Evolutionary conservation across 192 early-diverging fungal species (phyloP), one percentile per base, ranked within the genome.

Genomic region (Globomyces pollinis-pini): DNA sequence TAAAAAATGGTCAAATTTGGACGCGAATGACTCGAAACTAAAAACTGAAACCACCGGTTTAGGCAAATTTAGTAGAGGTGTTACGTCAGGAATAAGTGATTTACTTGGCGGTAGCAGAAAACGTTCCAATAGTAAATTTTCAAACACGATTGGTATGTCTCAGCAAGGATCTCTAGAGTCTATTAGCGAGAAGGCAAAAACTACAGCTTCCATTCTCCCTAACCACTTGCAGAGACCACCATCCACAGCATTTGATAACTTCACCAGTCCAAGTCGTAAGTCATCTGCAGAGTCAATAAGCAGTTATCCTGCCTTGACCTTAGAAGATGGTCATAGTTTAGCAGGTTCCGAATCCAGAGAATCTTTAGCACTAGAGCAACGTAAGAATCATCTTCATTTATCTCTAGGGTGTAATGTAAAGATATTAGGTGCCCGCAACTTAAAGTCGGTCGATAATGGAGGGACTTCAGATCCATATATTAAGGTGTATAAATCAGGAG

Each of bases 401-500:
- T n/a, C n/a, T n/a, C n/a, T n/a, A n/a, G n/a, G n/a, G n/a, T n/a
- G n/a, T n/a, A n/a, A n/a, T n/a, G n/a, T n/a, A n/a, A n/a, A n/a
- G n/a, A n/a, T n/a, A n/a, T n/a, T n/a, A n/a, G 65, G 44, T 24
- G 86, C 83, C 13, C 38, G 66, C 49, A 64, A 72, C 16, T 61
- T 85, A 12, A 76, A 76, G 52, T 75, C 74, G 1, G 77, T 83
- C 3, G 86, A 88, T 62, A 52, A 57, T 26, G 60, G 67, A 41
- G 80, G 80, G 18, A 78, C 81, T 3, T 87, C 86, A 50, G 84
- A 88, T 55, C 86, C 88, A 18, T 90, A 81, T 62, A 81, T 84
- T 13, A 79, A 72, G 36, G 73, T 86, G 23, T 57, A 70, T 30
- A 38, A 45, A 1, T 44, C 62, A 26, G 65, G 70, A 59, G 68